A percentile compares a stretch with the other conserved stretches of the same genome.
Evolutionary conservation across 331 rosid genomes (phyloP).

Genomic region (Malus hybrid): DNA sequence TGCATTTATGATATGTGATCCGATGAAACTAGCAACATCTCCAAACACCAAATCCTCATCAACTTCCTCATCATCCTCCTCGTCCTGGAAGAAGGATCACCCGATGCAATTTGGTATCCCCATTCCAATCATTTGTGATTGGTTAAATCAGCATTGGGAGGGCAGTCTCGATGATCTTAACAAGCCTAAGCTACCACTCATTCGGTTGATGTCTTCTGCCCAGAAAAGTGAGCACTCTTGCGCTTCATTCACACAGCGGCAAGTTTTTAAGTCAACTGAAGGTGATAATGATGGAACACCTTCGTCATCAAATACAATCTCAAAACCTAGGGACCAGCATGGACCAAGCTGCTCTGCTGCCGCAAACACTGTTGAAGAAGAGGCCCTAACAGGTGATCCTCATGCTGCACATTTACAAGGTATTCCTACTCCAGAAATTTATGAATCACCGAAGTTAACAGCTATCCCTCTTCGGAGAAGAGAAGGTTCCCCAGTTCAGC

Average conservation of each 20-base stretch:
- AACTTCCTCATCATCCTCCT: slow-evolving; percentile 61
- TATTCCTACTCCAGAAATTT: slow-evolving; percentile 95
- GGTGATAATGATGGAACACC: slow-evolving; percentile 62
- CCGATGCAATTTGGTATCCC: slow-evolving; percentile 96
- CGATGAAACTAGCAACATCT: slow-evolving; percentile 93
- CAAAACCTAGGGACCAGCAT: slow-evolving; percentile 41
- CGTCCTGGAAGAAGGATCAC: slow-evolving; percentile 81
- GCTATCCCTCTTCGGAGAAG: slow-evolving; percentile 54
- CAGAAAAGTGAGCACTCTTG: slow-evolving; percentile 88
- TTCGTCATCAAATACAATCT: slow-evolving; percentile 57
- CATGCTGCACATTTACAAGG: slow-evolving; percentile 63
- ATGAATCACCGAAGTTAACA: slow-evolving; percentile 82
- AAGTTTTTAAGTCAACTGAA: slow-evolving; percentile 74
- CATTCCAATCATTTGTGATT: slow-evolving; percentile 78
- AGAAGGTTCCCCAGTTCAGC: slow-evolving; percentile 55
- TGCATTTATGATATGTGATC: slow-evolving; percentile 98
- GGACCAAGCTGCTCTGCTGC: slow-evolving; percentile 54
- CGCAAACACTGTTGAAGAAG: slow-evolving; percentile 55
- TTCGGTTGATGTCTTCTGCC: slow-evolving; percentile 80
- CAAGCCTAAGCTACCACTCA: slow-evolving; percentile 88
- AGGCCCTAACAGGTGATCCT: slow-evolving; percentile 29
- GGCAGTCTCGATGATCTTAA: slow-evolving; percentile 95
- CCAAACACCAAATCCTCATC: slow-evolving; percentile 86
- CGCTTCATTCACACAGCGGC: slow-evolving; percentile 74
- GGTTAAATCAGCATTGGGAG: slow-evolving; percentile 99